Conservation (phyloP, 1,139 yeast species). For the Saccharomyces uvarum region DNA sequence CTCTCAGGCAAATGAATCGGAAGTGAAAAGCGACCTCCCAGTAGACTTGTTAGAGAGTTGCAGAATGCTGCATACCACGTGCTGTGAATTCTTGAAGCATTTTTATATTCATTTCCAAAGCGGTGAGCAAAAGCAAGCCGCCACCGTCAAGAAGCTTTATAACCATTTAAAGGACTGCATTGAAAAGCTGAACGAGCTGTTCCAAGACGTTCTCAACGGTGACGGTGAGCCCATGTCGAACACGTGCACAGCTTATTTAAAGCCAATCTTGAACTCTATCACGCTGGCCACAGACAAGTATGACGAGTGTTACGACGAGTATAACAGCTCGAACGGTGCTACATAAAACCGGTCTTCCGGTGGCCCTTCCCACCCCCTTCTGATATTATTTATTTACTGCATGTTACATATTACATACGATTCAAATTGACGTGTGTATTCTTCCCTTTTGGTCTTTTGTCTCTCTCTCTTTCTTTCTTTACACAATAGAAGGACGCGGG, state of each 20-base stretch:
- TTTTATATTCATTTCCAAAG: slow-evolving; percentile 60
- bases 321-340: background rate
- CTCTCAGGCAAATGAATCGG: slow-evolving; percentile 15
- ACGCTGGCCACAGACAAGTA: slow-evolving; percentile 25
- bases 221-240: slow-evolving; percentile 25
- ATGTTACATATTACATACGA: background rate
- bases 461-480: background rate
- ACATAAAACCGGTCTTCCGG: background rate
- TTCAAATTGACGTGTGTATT: background rate
- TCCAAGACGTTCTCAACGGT: slow-evolving; percentile 25
- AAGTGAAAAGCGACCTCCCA: slow-evolving; percentile 27
- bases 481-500: background rate
- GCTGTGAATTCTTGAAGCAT: slow-evolving; percentile 62
- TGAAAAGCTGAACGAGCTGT: slow-evolving; percentile 22
- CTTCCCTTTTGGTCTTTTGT: background rate
- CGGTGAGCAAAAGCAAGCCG: slow-evolving; percentile 47
- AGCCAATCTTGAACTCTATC: slow-evolving; percentile 24
- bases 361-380: background rate
- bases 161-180: slow-evolving; percentile 40
- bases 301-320: slow-evolving; percentile 10
- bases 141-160: slow-evolving; percentile 40
- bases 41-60: slow-evolving; percentile 36
- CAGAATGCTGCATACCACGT: slow-evolving; percentile 53
- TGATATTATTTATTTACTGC: background rate
- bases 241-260: slow-evolving; percentile 23